Evolutionary conservation across 2,329 filamentous ascomycete species (phyloP).

Genomic region (Claviceps fusiformis): DNA sequence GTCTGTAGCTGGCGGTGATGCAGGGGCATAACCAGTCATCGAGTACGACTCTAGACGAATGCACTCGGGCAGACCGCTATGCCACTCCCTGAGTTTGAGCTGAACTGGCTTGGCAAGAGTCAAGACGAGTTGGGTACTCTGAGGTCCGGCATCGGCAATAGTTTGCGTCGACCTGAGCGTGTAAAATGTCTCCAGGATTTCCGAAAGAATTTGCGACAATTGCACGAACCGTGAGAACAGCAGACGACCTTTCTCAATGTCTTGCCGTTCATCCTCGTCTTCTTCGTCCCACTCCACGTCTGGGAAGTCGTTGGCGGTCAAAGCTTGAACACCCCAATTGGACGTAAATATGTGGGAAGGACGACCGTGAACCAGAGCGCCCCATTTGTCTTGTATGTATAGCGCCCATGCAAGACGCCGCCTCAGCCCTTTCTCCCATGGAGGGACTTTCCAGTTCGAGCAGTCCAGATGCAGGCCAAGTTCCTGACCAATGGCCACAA

Average conservation of each 20-base stretch:
- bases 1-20: slow-evolving; percentile 19
- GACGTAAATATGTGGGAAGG: slow-evolving; percentile 58
- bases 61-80: slow-evolving; percentile 48
- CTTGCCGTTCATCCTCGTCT: slow-evolving; percentile 46
- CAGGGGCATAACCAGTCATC: slow-evolving; percentile 10
- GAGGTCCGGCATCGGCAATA: slow-evolving; percentile 50
- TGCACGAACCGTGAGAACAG: slow-evolving; percentile 65
- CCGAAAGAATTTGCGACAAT: slow-evolving; percentile 60
- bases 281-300: slow-evolving; percentile 56
- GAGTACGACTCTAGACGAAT: slow-evolving; percentile 53
- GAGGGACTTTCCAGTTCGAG: slow-evolving; percentile 71
- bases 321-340: slow-evolving; percentile 63
- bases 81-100: slow-evolving; percentile 73
- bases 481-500: slow-evolving; percentile 78
- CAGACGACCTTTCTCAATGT: slow-evolving; percentile 53
- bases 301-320: slow-evolving; percentile 57
- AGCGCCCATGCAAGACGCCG: slow-evolving; percentile 82
- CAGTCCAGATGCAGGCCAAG: slow-evolving; percentile 83
- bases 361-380: slow-evolving; percentile 68
- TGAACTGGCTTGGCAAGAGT: slow-evolving; percentile 70
- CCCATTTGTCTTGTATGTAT: slow-evolving; percentile 93
- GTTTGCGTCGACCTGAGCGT: slow-evolving; percentile 62
- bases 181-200: slow-evolving; percentile 75
- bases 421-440: slow-evolving; percentile 73
- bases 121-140: slow-evolving; percentile 60